Evolutionary conservation across 202 grass and related monocot genomes (phyloP).

Genomic region (Elaeis oleifera): DNA sequence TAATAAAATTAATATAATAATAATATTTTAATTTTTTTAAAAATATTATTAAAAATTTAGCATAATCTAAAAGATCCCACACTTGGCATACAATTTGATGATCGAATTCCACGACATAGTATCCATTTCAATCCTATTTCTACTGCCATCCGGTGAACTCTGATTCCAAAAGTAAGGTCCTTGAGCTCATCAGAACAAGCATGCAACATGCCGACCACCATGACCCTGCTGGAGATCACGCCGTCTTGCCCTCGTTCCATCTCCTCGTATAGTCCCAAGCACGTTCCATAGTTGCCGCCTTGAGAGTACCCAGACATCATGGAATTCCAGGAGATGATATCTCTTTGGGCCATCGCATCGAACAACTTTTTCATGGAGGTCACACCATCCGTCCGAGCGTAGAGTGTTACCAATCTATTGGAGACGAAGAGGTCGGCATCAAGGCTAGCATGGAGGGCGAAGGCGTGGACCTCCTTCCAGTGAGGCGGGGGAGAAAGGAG

Average conservation of each 20-base stretch:
- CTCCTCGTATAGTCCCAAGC: too few relatives aligned
- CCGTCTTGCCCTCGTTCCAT: too few relatives aligned
- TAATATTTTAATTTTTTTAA: too few relatives aligned
- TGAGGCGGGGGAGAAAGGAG: conserved; percentile 14
- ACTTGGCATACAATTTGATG: conserved; percentile 52
- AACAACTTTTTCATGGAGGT: conserved; percentile 32
- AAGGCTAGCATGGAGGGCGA: conserved; percentile 30
- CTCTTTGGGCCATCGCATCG: conserved; percentile 34
- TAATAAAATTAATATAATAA: too few relatives aligned
- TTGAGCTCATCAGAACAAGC: too few relatives aligned
- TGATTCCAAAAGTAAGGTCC: conserved; percentile 25
- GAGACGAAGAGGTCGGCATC: conserved; percentile 40
- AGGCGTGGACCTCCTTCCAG: conserved; percentile 33
- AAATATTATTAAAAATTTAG: not conserved
- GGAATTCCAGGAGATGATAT: conserved; percentile 28
- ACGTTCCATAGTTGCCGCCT: too few relatives aligned
- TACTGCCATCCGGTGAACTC: conserved; percentile 31
- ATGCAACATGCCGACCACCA: too few relatives aligned
- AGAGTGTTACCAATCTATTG: conserved; percentile 45
- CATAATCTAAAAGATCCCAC: conserved; percentile 34
- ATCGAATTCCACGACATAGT: conserved; percentile 38
- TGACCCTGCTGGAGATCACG: too few relatives aligned
- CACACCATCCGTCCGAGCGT: conserved; percentile 23
- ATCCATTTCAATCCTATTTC: conserved; percentile 42
- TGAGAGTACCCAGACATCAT: too few relatives aligned